These are phyloP conservation scores for Lathyrus tuberosus DNA, from an alignment of 306 rosid genomes.

Conservation along the genomic window DNA sequence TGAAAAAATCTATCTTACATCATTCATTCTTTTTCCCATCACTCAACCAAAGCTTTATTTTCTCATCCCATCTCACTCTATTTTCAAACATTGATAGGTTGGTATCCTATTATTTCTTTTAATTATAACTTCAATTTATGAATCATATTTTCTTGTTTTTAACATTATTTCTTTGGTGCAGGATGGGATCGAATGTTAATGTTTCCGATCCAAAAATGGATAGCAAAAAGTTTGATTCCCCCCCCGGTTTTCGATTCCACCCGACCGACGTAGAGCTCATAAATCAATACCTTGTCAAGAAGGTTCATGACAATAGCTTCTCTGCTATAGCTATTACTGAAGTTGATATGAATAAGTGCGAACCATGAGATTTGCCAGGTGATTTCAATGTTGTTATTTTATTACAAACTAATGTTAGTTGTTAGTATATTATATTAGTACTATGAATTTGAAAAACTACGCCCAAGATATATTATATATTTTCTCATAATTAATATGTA, in stretches of 20 bases:
- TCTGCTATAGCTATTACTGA: conserved; percentile 63
- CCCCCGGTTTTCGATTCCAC: conserved; percentile 77
- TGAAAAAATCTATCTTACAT: no score
- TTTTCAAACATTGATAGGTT: no score
- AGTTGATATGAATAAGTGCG: conserved; percentile 75
- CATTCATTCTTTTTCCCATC: no score
- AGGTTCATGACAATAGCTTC: conserved; percentile 59
- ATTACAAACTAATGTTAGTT: no score
- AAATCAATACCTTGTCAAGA: conserved; percentile 58
- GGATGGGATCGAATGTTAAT: conserved; percentile 50
- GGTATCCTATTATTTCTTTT: no score
- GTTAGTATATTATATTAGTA: not conserved
- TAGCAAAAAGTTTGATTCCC: conserved; percentile 53
- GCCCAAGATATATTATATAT: no score
- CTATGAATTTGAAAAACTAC: no score
- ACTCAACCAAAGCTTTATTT: no score
- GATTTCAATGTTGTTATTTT: conserved; percentile 36
- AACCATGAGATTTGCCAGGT: conserved; percentile 95
- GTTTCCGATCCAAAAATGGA: conserved; percentile 29
- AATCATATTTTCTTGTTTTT: no score
- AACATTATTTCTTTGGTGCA: not conserved
- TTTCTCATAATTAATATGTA: no score
- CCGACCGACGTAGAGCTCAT: conserved; percentile 86
- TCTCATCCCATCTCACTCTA: no score
- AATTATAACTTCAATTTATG: no score